Conservation (phyloP, 306 rosid species). For the Styphnolobium japonicum region DNA sequence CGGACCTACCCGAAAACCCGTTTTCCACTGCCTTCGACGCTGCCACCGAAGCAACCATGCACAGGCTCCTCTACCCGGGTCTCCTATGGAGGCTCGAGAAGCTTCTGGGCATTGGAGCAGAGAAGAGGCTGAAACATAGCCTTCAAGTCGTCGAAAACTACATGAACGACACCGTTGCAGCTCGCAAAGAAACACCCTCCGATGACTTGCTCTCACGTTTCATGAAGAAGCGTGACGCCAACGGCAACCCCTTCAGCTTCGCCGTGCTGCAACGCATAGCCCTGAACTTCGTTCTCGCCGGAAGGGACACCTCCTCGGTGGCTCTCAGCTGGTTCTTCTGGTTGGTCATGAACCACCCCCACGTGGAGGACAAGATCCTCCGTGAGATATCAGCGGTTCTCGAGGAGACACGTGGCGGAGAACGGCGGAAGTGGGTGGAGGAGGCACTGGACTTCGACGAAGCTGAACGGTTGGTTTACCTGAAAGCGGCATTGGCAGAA, state of each 20-base stretch:
- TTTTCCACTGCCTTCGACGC: constrained; percentile 69
- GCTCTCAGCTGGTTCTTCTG: constrained; percentile 96
- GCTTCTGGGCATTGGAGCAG: constrained; percentile 49
- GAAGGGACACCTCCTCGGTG: constrained; percentile 94
- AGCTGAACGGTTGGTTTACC: constrained; percentile 63
- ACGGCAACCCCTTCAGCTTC: constrained; percentile 46
- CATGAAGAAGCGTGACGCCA: constrained; percentile 61
- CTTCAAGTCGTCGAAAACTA: constrained; percentile 56
- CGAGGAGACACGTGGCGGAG: constrained; percentile 54
- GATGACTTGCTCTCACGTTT: constrained; percentile 83
- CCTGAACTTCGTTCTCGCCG: constrained; percentile 90
- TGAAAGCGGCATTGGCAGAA: constrained; percentile 81
- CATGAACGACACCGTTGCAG: constrained; percentile 74
- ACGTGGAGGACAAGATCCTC: constrained; percentile 59
- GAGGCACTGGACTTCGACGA: constrained; percentile 82
- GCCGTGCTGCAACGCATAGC: constrained; percentile 68
- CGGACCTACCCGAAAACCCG: constrained; percentile 53
- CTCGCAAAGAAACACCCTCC: constrained; percentile 60
- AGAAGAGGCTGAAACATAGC: constrained; percentile 50
- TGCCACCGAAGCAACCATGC: constrained; percentile 82
- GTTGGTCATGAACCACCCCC: constrained; percentile 75
- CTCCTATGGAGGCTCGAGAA: constrained; percentile 67
- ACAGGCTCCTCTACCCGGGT: constrained; percentile 74
- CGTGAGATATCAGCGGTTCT: constrained; percentile 49
- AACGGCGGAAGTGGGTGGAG: constrained; percentile 47